These are phyloP conservation scores for Syzygium aromaticum DNA, from an alignment of 345 rosid species.

Conservation along the genomic window DNA sequence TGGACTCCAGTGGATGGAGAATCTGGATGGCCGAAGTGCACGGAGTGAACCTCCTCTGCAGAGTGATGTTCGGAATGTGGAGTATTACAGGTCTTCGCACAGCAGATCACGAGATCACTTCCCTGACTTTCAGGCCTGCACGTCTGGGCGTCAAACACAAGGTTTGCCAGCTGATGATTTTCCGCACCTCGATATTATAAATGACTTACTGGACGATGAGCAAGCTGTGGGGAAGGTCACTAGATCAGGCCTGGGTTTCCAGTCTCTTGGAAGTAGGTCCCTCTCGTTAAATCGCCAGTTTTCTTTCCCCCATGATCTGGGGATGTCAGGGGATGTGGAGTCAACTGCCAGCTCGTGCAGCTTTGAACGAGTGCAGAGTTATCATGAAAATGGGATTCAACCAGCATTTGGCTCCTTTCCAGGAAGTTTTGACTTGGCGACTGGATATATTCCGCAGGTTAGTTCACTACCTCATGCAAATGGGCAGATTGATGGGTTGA, in stretches of 20 bases:
- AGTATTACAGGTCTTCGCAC: conserved; percentile 13
- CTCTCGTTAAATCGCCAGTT: conserved; percentile 40
- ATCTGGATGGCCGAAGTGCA: conserved; percentile 20
- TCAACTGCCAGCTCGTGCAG: conserved; percentile 36
- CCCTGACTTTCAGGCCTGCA: conserved; percentile 28
- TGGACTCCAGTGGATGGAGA: conserved; percentile 55
- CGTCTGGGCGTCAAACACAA: conserved; percentile 46
- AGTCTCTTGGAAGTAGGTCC: conserved; percentile 23
- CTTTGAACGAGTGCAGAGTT: conserved; percentile 50
- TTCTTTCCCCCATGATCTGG: conserved; percentile 41
- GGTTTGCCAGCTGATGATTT: conserved; percentile 61
- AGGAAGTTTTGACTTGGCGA: conserved; percentile 22
- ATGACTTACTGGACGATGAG: conserved; percentile 87
- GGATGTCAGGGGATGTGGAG: conserved; percentile 29
- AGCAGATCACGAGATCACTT: conserved; percentile 22
- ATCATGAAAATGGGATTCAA: conserved; percentile 40
- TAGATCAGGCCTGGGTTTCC: conserved; percentile 14
- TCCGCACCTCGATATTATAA: conserved; percentile 92
- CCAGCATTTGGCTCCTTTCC: conserved; percentile 30
- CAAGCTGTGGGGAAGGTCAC: conserved; percentile 22
- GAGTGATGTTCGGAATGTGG: conserved; percentile 22
- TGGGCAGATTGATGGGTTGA: conserved; percentile 54
- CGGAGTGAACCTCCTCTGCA: conserved; percentile 21
- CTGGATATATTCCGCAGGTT: conserved; percentile 48
- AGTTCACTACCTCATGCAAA: conserved; percentile 30